Evolutionary conservation across 352 stramenopile species (phyloP), one percentile per base, ranked within the genome.

Genomic region (Pythium sukuiense): DNA sequence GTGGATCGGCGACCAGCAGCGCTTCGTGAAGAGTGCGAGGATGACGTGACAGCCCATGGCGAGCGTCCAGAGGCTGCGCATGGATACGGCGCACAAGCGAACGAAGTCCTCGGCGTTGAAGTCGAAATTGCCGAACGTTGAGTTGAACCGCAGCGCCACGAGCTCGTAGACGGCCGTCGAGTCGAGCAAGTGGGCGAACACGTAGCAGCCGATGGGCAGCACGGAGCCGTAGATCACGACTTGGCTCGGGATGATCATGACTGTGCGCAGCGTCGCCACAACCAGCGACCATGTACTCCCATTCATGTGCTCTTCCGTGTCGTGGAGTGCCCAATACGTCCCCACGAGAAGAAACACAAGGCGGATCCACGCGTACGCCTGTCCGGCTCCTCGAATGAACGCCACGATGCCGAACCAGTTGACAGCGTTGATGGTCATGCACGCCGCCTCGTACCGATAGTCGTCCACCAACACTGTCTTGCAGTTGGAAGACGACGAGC

Each of bases 181-280:
- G 39, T 87, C 76, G 8, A 82, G 61, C 16, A 74, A n/a, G 52
- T 87, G 76, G 7, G 79, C 79, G 2, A 75, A 27, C 0, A 71
- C 67, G 55, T 83, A 87, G 63, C 76, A 82, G 13, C 70, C 7
- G 4, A 85, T 71, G 0, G 76, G 79, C 37, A 87, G 72, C 1
- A 65, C 52, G 29, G 70, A 80, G 9, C 76, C 76, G 62, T 73
- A 83, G 4, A 84, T 68, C 14, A 87, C 72, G 20, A 73, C 80
- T 49, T 87, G 74, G 1, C 60, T 77, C 5, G 78, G 76, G 0
- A 79, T 75, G 43, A 76, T 65, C 14, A 84, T 72, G 4, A 77
- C 61, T 26, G 6, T 67, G 20, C 20, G 73, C 55, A 29, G 71
- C 71, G 27, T 60, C 12, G 29, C 24, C 2, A 62, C 12, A 11